Percentiles rank a stretch among this genome's conserved stretches.
Conservation (phyloP, 345 rosid species). For the Lumnitzera racemosa region DNA sequence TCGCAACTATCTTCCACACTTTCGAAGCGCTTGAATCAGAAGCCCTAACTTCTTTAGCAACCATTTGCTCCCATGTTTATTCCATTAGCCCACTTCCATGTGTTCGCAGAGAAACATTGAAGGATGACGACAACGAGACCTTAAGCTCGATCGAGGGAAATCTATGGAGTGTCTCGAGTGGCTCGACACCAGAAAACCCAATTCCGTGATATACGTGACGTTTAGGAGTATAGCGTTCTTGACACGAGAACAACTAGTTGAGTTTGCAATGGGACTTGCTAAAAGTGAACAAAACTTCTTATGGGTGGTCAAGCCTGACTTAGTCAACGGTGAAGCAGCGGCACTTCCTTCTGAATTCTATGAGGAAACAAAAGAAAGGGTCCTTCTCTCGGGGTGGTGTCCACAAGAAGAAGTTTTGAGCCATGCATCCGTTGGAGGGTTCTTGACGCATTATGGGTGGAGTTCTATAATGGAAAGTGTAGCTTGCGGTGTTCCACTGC, state of each 20-base stretch:
- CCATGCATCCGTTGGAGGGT: constrained; percentile 7
- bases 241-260: constrained; percentile 4
- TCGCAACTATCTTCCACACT: neutral
- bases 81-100: neutral
- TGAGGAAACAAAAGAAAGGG: constrained; percentile 6
- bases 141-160: neutral
- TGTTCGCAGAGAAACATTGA: neutral
- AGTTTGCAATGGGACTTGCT: constrained; percentile 10
- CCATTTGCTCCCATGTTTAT: neutral
- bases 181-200: neutral
- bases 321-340: constrained; percentile 2
- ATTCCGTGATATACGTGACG: neutral
- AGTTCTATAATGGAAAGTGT: constrained; percentile 3
- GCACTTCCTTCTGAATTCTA: neutral
- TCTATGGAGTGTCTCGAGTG: neutral
- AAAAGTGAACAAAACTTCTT: constrained; percentile 7
- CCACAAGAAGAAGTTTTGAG: constrained; percentile 7
- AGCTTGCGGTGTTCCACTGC: constrained; percentile 4
- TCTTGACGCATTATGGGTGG: constrained; percentile 11
- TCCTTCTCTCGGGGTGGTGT: constrained; percentile 1
- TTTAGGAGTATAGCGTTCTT: constrained; percentile 1
- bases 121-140: neutral
- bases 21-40: neutral
- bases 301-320: constrained; percentile 10
- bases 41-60: neutral